phyloP scores from a whole-genome alignment of 1,139 yeast species.

The Taphrina pruni region DNA sequence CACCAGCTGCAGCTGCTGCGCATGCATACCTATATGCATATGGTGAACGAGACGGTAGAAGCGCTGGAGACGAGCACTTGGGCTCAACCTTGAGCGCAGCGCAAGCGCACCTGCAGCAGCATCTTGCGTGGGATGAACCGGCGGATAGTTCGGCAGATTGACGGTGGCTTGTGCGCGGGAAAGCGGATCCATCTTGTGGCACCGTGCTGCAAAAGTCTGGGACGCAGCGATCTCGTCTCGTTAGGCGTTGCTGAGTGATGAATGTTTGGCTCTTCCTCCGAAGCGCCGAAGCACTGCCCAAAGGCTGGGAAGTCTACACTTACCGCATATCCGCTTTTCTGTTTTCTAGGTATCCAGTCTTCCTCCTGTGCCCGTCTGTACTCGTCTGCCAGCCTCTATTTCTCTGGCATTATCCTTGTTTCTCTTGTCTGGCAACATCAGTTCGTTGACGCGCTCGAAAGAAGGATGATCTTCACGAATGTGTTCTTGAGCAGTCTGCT shows the following conservation, averaged over 20 bases:
- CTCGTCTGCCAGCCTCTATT: neutral
- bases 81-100: too few relatives aligned
- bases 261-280: too few relatives aligned
- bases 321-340: neutral
- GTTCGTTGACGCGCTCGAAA: too few relatives aligned
- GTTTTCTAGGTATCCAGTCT: neutral
- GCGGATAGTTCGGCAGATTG: conserved; percentile 9
- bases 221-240: too few relatives aligned
- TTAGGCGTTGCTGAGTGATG: neutral
- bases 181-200: neutral
- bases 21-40: too few relatives aligned
- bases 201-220: neutral
- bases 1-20: too few relatives aligned
- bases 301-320: too few relatives aligned
- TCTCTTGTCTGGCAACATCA: too few relatives aligned
- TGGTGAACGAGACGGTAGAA: too few relatives aligned
- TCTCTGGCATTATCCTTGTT: neutral
- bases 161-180: neutral
- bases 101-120: neutral
- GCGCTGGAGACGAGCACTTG: too few relatives aligned
- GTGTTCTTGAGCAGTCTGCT: conserved; percentile 6
- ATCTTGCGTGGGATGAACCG: neutral
- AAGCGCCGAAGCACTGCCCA: too few relatives aligned
- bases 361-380: neutral
- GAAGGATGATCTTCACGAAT: conserved; percentile 2